Conservation (phyloP, 768 basidiomycete species). For the Glaciozyma martinii region DNA sequence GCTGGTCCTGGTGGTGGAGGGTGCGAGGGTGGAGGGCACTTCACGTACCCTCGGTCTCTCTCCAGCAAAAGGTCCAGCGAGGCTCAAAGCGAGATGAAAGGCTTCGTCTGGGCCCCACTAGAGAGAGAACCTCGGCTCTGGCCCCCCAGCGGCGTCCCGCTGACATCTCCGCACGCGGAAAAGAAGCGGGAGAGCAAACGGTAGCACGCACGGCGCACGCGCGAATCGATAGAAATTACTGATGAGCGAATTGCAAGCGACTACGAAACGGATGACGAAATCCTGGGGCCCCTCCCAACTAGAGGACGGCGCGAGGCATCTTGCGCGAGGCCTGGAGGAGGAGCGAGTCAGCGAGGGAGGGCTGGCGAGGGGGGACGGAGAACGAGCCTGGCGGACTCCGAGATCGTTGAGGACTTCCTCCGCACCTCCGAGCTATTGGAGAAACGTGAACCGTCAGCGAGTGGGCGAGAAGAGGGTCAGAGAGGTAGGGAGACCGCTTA, state of each 20-base stretch:
- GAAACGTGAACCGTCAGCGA: not conserved
- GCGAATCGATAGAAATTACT: not conserved
- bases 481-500: not conserved
- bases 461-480: no score
- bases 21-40: no score
- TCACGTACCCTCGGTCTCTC: no score
- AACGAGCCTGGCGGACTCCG: constrained; percentile 22
- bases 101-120: no score
- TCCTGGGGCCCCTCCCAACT: not conserved
- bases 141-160: no score
- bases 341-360: not conserved
- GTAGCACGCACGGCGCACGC: no score
- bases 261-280: no score
- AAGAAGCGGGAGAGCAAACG: no score
- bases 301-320: constrained; percentile 30
- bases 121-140: no score
- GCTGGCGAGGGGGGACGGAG: not conserved
- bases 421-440: constrained; percentile 13
- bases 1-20: no score
- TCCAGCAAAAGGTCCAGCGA: no score
- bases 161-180: not conserved
- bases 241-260: not conserved
- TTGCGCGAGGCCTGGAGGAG: constrained; percentile 12
- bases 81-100: no score
- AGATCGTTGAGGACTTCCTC: constrained; percentile 27